phyloP scores from a whole-genome alignment of 768 basidiomycete genomes.

The Glaciozyma martinii region DNA sequence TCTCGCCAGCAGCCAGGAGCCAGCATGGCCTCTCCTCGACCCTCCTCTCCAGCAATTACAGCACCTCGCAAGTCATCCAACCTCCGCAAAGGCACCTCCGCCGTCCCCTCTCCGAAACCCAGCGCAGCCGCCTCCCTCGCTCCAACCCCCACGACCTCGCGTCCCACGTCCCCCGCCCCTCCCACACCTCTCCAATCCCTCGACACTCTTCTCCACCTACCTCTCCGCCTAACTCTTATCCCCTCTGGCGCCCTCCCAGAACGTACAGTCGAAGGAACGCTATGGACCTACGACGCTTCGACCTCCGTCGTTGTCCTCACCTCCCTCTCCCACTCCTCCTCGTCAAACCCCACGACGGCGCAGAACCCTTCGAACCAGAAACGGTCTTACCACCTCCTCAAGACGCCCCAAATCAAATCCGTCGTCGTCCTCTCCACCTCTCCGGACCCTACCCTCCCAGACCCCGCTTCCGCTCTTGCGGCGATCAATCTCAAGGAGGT shows the following conservation, averaged over 20 bases:
- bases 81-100: no score
- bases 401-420: slow-evolving; percentile 18
- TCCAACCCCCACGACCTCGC: no score
- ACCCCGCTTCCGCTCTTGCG: not conserved
- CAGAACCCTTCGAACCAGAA: not conserved
- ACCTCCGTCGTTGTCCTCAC: slow-evolving; percentile 18
- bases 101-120: no score
- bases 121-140: no score
- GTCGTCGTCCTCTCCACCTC: slow-evolving; percentile 9
- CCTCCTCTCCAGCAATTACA: no score
- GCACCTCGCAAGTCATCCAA: no score
- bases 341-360: not conserved
- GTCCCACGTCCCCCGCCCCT: no score
- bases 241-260: not conserved
- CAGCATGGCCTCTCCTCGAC: no score
- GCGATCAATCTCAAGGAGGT: not conserved
- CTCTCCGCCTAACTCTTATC: not conserved
- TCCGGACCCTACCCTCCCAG: slow-evolving; percentile 8
- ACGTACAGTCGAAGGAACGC: slow-evolving; percentile 7
- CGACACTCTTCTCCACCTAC: slow-evolving; percentile 30
- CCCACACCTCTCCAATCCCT: not conserved
- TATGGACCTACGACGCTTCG: slow-evolving; percentile 19
- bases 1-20: no score
- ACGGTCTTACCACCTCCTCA: slow-evolving; percentile 16
- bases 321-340: not conserved